These are phyloP conservation scores for Cordia subcordata DNA, from an alignment of 257 asterid genomes.

Conservation along the genomic window DNA sequence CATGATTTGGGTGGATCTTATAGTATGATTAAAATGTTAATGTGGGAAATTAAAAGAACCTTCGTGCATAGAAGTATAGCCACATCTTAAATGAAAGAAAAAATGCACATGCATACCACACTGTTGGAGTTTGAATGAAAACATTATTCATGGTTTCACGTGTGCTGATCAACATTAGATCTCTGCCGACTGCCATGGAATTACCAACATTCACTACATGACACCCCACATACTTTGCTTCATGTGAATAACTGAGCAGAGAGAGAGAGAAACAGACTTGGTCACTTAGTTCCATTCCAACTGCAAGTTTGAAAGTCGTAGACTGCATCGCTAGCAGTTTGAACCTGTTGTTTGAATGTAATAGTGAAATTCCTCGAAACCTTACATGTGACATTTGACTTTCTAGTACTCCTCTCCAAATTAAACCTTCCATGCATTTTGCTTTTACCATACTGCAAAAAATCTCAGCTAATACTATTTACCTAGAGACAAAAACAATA, in stretches of 20 bases:
- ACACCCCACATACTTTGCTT: constrained; percentile 21
- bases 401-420: constrained; percentile 34
- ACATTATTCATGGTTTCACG: constrained; percentile 60
- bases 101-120: constrained; percentile 77
- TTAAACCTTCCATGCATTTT: constrained; percentile 21
- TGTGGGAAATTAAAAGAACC: constrained; percentile 16
- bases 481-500: too few species aligned
- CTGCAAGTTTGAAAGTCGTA: constrained; percentile 23
- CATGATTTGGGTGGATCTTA: background rate
- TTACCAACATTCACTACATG: constrained; percentile 33
- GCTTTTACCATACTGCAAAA: constrained; percentile 24
- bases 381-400: constrained; percentile 59
- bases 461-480: constrained; percentile 30
- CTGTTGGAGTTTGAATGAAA: constrained; percentile 26
- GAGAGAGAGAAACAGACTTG: too few species aligned
- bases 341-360: constrained; percentile 29
- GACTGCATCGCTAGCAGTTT: constrained; percentile 25
- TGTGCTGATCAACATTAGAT: constrained; percentile 50
- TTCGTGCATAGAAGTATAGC: constrained; percentile 26
- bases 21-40: background rate
- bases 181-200: constrained; percentile 37
- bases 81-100: too few species aligned
- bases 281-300: constrained; percentile 12
- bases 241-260: constrained; percentile 26
- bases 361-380: constrained; percentile 32